These are phyloP conservation scores for Irpex lacteus DNA, from an alignment of 1,284 basidiomycete genomes.

Conservation along the genomic window DNA sequence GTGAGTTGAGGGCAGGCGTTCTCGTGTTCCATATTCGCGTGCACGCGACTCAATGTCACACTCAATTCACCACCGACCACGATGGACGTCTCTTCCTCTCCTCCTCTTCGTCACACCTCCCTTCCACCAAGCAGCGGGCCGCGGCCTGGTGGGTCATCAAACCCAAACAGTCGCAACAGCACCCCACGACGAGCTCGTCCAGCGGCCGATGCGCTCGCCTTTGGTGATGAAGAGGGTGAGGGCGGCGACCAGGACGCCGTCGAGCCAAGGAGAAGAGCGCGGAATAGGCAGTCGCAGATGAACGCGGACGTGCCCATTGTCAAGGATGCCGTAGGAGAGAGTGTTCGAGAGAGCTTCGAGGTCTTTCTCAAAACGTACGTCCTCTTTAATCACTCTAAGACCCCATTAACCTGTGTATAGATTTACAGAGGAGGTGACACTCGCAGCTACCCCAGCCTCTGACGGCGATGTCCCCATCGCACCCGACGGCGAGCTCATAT, in stretches of 20 bases:
- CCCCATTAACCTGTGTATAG: constrained; percentile 36
- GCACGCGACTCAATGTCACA: constrained; percentile 22
- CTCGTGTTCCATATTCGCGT: constrained; percentile 35
- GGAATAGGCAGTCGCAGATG: constrained; percentile 40
- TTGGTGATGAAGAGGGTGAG: constrained; percentile 56
- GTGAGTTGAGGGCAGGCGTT: constrained; percentile 39
- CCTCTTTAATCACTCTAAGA: background rate
- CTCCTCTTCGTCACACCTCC: constrained; percentile 40
- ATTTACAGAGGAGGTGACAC: constrained; percentile 76
- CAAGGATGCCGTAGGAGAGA: constrained; percentile 90
- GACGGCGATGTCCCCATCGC: constrained; percentile 58
- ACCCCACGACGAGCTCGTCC: constrained; percentile 44
- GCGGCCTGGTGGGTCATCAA: constrained; percentile 43
- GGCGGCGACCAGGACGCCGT: constrained; percentile 40
- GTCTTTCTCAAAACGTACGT: constrained; percentile 87
- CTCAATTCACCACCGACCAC: constrained; percentile 24
- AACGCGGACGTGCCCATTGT: constrained; percentile 79
- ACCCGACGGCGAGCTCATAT: constrained; percentile 66
- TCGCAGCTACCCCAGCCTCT: constrained; percentile 74
- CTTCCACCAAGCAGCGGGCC: constrained; percentile 72
- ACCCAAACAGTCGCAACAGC: constrained; percentile 35
- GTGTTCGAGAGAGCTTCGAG: constrained; percentile 88
- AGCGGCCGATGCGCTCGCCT: constrained; percentile 56
- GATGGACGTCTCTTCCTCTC: constrained; percentile 44
- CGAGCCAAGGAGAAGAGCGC: constrained; percentile 12